These are phyloP conservation scores for Clavaria fumosa DNA, from an alignment of 768 basidiomycete species.

Conservation along the genomic window DNA sequence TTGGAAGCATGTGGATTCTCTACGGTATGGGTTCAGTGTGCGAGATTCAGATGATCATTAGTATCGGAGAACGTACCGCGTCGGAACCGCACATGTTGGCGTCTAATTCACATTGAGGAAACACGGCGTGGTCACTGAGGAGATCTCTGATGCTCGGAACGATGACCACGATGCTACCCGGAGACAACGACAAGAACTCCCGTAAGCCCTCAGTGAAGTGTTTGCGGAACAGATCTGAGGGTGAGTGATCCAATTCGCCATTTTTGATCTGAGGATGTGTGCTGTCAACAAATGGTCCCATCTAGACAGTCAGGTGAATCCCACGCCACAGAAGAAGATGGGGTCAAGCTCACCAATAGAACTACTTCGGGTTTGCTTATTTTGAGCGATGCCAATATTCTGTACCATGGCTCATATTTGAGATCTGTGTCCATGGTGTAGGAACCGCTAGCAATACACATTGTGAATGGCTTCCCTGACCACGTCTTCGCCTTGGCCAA, in stretches of 20 bases:
- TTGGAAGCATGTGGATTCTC: slow-evolving; percentile 72
- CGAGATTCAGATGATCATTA: neutral
- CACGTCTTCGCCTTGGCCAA: too few species aligned
- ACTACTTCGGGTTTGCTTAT: slow-evolving; percentile 56
- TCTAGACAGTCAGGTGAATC: slow-evolving; percentile 25
- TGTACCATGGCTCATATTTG: slow-evolving; percentile 52
- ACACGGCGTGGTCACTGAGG: slow-evolving; percentile 63
- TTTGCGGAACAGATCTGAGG: slow-evolving; percentile 49
- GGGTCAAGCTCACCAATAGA: slow-evolving; percentile 54
- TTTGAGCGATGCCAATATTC: slow-evolving; percentile 47
- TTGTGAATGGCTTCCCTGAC: slow-evolving; percentile 31
- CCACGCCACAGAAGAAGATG: too few species aligned
- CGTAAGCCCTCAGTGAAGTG: slow-evolving; percentile 45
- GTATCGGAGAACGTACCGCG: neutral
- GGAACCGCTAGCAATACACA: slow-evolving; percentile 74
- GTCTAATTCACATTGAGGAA: slow-evolving; percentile 63
- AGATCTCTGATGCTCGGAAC: slow-evolving; percentile 77
- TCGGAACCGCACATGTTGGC: slow-evolving; percentile 19
- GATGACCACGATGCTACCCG: slow-evolving; percentile 58
- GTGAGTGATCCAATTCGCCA: slow-evolving; percentile 57
- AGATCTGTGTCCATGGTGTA: slow-evolving; percentile 72
- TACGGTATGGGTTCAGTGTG: too few species aligned
- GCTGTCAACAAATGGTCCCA: slow-evolving; percentile 84
- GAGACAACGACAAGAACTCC: slow-evolving; percentile 41
- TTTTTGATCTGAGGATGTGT: slow-evolving; percentile 56